Evolutionary conservation across 805 yeast genomes (phyloP), one percentile per base, ranked within the genome.

Genomic region (Kodamaea leandrae): DNA sequence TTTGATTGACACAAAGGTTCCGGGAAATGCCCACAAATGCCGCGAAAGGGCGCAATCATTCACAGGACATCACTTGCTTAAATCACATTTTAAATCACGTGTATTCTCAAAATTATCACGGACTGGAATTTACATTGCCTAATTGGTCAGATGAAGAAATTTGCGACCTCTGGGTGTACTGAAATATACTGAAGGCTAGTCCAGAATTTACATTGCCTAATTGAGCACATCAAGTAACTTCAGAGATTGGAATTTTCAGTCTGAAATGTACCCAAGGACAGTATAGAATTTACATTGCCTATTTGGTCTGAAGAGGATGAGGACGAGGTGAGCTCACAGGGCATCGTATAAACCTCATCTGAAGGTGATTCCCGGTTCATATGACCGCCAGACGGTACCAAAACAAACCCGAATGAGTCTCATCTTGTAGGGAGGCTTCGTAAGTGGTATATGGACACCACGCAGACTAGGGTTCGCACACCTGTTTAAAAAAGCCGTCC

Each of bases 131-230:
- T 60, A 58, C 61, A 51, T 56, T 59, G 46, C 66, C 66, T 61
- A 61, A 49, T 57, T 51, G 65, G 63, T 60, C 53, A 40, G 53
- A 53, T 50, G 51, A 44, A 51, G 66, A 45, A 57, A 55, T 26
- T 26, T 26, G 29, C 29, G 29, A 12, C 29, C 8, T 9, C n/a
- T 8, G 6, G 6, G 33, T 29, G 12, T 7, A 7, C 21, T 15
- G 19, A 9, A n/a, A 10, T 32, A 9, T 28, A 28, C 32, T 6
- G 12, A 6, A 7, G 6, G 5, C 26, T 42, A 33, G 42, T 42
- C 28, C 28, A 29, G 55, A 41, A 35, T 48, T 58, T 61, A 60
- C 63, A 53, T 58, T 61, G 46, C 68, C 68, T 63, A 63, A 52
- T 60, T 52, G 67, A 62, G 63, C 51, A 39, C 52, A 51, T 51